Evolutionary conservation across 345 rosid genomes (phyloP).

Genomic region (Turritis glabra): DNA sequence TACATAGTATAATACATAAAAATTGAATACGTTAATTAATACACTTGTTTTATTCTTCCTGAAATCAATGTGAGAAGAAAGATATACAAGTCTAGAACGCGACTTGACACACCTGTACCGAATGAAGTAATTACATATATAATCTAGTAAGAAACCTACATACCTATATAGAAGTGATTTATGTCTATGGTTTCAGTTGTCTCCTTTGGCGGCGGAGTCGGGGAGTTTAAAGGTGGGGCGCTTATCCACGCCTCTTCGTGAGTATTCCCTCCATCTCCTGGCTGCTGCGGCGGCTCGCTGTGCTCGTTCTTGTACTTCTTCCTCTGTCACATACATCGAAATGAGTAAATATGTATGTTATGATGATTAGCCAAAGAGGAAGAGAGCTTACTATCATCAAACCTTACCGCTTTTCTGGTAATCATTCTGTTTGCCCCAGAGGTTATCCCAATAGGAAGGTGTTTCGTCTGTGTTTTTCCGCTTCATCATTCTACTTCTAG

Average conservation of each 20-base stretch:
- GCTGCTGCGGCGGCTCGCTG: constrained; percentile 83
- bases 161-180: constrained; percentile 11
- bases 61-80: constrained; percentile 9
- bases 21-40: not conserved
- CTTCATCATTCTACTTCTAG: constrained; percentile 71
- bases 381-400: not conserved
- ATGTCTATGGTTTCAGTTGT: constrained; percentile 38
- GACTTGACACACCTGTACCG: not conserved
- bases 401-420: constrained; percentile 60
- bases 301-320: constrained; percentile 75
- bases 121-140: constrained; percentile 31
- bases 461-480: constrained; percentile 51
- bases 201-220: constrained; percentile 49
- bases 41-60: constrained; percentile 23
- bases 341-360: not conserved
- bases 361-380: constrained; percentile 6
- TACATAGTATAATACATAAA: not conserved
- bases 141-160: not conserved
- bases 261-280: constrained; percentile 92
- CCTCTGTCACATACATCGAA: constrained; percentile 52
- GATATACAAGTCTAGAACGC: constrained; percentile 28
- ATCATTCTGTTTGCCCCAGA: constrained; percentile 65
- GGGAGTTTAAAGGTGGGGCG: constrained; percentile 84
- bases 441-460: constrained; percentile 66
- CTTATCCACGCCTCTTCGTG: constrained; percentile 81